These are phyloP conservation scores for Eucalyptus marginata DNA, from an alignment of 345 rosid species.

Conservation along the genomic window DNA sequence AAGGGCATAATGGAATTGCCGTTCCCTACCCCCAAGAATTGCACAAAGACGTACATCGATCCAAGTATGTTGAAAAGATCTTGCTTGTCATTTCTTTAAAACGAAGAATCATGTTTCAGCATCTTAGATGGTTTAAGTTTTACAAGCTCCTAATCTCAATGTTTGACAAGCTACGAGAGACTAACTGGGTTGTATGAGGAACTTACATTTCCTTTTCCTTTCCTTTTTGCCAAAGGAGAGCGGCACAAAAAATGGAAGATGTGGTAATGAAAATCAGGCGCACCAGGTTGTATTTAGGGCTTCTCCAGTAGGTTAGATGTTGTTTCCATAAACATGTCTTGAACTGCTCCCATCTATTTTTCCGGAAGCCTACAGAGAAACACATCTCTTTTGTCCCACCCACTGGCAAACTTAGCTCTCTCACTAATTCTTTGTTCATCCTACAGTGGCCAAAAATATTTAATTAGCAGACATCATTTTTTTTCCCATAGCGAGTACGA, in stretches of 20 bases:
- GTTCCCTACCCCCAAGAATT: slow-evolving; percentile 20
- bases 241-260: slow-evolving; percentile 5
- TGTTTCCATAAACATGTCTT: slow-evolving; percentile 56
- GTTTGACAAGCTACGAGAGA: neutral
- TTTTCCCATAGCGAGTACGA: neutral
- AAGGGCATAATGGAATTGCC: slow-evolving; percentile 27
- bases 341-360: slow-evolving; percentile 29
- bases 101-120: neutral
- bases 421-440: neutral
- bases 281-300: slow-evolving; percentile 27
- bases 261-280: neutral
- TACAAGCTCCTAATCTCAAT: neutral
- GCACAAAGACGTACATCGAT: slow-evolving; percentile 15
- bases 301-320: slow-evolving; percentile 50
- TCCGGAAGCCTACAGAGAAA: slow-evolving; percentile 19
- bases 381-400: slow-evolving; percentile 8
- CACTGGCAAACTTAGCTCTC: slow-evolving; percentile 7
- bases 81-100: slow-evolving; percentile 28
- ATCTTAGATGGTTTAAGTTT: neutral
- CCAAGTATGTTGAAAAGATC: slow-evolving; percentile 39
- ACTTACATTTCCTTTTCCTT: slow-evolving; percentile 9
- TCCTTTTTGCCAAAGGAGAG: slow-evolving; percentile 22
- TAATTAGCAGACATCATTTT: no score
- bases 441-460: neutral
- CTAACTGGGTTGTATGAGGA: neutral